Conservation (phyloP, 805 yeast species). For the Lachancea sp. region DNA sequence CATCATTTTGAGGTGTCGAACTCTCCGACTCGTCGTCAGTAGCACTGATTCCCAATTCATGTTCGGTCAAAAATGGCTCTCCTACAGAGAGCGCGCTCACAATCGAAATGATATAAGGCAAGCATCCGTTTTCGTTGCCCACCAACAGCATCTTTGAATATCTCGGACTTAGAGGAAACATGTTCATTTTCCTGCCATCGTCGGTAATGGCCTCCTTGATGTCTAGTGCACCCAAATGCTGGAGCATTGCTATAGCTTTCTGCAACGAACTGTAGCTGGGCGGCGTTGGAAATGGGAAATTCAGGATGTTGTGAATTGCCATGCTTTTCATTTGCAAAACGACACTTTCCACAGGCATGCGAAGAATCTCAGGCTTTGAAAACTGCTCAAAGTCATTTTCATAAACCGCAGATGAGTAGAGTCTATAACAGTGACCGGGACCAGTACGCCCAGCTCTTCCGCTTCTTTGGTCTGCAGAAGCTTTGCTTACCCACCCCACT, state of each 20-base stretch:
- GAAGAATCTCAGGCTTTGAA: slow-evolving; percentile 78
- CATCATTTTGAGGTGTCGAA: slow-evolving; percentile 21
- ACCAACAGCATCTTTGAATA: slow-evolving; percentile 84
- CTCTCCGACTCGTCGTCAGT: slow-evolving; percentile 28
- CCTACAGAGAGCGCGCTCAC: slow-evolving; percentile 93
- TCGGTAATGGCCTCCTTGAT: slow-evolving; percentile 55
- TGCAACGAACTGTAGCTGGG: slow-evolving; percentile 59
- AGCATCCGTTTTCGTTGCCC: slow-evolving; percentile 79
- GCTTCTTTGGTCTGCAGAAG: slow-evolving; percentile 90
- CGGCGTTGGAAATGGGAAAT: slow-evolving; percentile 95
- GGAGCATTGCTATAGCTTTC: slow-evolving; percentile 62
- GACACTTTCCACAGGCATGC: slow-evolving; percentile 97
- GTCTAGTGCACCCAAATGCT: slow-evolving; percentile 70
- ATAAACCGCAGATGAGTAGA: slow-evolving; percentile 88
- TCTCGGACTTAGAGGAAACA: slow-evolving; percentile 90
- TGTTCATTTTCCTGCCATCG: slow-evolving; percentile 78
- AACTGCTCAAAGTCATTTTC: slow-evolving; percentile 82
- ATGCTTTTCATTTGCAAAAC: slow-evolving; percentile 92
- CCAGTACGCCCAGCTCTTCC: slow-evolving; percentile 99
- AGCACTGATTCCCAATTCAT: slow-evolving; percentile 52
- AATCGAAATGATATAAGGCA: slow-evolving; percentile 83
- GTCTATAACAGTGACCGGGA: slow-evolving; percentile 93
- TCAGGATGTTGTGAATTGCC: slow-evolving; percentile 86
- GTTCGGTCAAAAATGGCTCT: slow-evolving; percentile 75
- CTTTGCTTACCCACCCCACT: slow-evolving; percentile 87